These are phyloP conservation scores for Chalaropsis ovoidea DNA, from an alignment of 2,329 filamentous ascomycete species.

Conservation along the genomic window DNA sequence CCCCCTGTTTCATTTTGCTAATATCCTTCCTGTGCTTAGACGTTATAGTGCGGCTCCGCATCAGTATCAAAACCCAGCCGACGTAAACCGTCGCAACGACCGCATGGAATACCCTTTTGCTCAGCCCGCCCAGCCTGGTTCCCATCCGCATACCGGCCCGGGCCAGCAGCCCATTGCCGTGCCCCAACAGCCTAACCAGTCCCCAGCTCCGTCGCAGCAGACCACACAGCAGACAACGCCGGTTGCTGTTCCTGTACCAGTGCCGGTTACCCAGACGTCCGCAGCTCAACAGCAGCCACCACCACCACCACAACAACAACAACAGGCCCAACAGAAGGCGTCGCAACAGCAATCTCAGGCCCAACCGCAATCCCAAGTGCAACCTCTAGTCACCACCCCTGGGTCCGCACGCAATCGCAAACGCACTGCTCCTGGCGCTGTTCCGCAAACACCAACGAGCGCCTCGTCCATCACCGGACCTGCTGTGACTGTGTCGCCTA, in stretches of 20 bases:
- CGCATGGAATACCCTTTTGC: constrained; percentile 38
- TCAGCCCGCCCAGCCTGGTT: constrained; percentile 33
- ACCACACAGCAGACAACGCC: constrained; percentile 6
- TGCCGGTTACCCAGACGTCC: constrained; percentile 30
- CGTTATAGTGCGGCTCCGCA: constrained; percentile 31
- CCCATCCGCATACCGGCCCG: constrained; percentile 35
- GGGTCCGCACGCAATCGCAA: constrained; percentile 34
- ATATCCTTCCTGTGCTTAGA: constrained; percentile 6
- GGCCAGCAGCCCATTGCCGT: constrained; percentile 39
- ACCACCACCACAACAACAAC: constrained; percentile 31
- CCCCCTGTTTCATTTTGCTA: not conserved
- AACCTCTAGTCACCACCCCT: constrained; percentile 19
- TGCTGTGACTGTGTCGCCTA: constrained; percentile 32
- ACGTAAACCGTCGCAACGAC: constrained; percentile 35
- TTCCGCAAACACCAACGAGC: constrained; percentile 28
- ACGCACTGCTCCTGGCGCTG: constrained; percentile 35
- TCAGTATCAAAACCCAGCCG: constrained; percentile 43
- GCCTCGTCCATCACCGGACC: constrained; percentile 30
- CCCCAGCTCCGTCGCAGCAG: constrained; percentile 3
- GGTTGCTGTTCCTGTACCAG: constrained; percentile 14
- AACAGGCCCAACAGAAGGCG: constrained; percentile 28
- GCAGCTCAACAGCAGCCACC: constrained; percentile 19
- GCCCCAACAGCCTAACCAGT: constrained; percentile 29
- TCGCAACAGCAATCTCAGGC: constrained; percentile 32
- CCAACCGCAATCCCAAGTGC: constrained; percentile 30